A percentile compares a stretch with the other conserved stretches of the same genome.
Evolutionary conservation across 169 alveolate genomes (phyloP).

Genomic region (Besnoitia besnoiti): DNA sequence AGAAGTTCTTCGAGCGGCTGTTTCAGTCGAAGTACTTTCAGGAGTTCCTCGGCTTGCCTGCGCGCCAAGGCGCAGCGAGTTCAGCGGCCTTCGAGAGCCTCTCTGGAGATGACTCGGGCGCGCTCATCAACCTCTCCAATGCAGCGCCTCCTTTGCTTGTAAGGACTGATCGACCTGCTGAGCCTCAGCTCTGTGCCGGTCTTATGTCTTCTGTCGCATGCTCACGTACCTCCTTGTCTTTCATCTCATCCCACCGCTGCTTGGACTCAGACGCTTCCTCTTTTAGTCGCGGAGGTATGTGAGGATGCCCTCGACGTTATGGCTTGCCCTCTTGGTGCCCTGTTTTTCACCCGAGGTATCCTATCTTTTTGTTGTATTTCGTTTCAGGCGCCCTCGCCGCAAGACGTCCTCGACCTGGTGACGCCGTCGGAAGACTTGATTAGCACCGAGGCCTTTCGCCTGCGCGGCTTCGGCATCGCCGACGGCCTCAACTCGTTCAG

Average conservation of each 20-base stretch:
- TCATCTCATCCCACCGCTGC: no score
- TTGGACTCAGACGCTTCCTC: no score
- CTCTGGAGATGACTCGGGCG: background rate
- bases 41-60: slow-evolving; percentile 43
- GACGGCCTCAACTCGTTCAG: slow-evolving; percentile 46
- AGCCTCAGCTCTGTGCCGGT: background rate
- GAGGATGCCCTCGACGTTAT: no score
- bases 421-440: slow-evolving; percentile 21
- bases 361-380: background rate
- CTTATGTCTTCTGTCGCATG: background rate
- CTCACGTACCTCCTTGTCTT: background rate
- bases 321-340: background rate
- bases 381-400: background rate
- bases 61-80: background rate
- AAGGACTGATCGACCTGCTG: background rate
- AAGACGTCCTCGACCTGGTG: background rate
- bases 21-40: slow-evolving; percentile 54
- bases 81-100: background rate
- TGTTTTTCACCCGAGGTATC: background rate
- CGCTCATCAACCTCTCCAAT: slow-evolving; percentile 14
- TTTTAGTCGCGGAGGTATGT: no score
- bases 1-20: slow-evolving; percentile 44
- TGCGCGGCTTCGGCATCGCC: slow-evolving; percentile 54
- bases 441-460: slow-evolving; percentile 40
- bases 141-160: background rate